phyloP scores from a whole-genome alignment of 1,284 basidiomycete species.

The Fistulina hepatica region DNA sequence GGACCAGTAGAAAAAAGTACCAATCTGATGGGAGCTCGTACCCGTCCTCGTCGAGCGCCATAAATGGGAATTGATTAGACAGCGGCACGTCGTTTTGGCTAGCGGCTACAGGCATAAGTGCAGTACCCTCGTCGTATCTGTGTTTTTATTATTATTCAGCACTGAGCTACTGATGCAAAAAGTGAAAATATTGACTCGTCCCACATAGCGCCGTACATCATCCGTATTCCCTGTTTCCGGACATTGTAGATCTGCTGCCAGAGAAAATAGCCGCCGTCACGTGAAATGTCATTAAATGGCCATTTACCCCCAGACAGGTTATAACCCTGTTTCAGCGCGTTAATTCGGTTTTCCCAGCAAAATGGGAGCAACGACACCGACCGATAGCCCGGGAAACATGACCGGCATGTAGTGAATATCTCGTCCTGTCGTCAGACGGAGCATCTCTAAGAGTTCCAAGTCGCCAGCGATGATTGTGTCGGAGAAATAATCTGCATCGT shows the following conservation, averaged over 20 bases:
- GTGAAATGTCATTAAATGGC: constrained; percentile 53
- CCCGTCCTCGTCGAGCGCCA: constrained; percentile 63
- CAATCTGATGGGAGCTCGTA: constrained; percentile 65
- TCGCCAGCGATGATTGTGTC: no score
- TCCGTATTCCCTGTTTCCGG: constrained; percentile 47
- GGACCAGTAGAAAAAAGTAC: constrained; percentile 25
- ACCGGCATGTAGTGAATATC: no score
- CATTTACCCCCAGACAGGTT: constrained; percentile 59
- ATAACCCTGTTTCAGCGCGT: constrained; percentile 51
- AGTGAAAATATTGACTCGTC: constrained; percentile 50
- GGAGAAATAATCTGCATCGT: no score
- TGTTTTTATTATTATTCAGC: constrained; percentile 7
- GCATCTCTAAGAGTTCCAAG: no score
- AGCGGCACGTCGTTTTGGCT: constrained; percentile 46
- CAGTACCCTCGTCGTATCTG: constrained; percentile 74
- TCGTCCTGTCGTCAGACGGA: no score
- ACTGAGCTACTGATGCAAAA: background rate
- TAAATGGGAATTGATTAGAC: constrained; percentile 38
- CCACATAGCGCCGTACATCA: constrained; percentile 74
- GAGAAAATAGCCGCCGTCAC: constrained; percentile 59
- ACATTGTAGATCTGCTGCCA: constrained; percentile 67
- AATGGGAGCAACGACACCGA: no score
- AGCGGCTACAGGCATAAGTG: constrained; percentile 56
- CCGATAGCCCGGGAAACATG: no score
- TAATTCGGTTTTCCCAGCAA: no score